Conservation (phyloP, 306 rosid species). For the Begonia masoniana region DNA sequence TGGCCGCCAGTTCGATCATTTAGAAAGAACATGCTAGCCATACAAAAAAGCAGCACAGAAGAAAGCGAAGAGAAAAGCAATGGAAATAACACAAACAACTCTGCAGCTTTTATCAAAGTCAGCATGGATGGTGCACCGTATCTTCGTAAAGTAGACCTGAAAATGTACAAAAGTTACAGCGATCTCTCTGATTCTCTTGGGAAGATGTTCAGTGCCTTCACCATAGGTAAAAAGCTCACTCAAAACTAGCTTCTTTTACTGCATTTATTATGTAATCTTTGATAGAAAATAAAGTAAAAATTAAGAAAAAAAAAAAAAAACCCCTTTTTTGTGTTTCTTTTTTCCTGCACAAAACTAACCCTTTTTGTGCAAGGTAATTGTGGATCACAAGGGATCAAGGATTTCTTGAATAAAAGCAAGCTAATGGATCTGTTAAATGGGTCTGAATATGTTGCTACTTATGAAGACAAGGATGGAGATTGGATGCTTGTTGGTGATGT, state of each 20-base stretch:
- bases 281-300: not conserved
- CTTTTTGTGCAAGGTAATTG: constrained; percentile 22
- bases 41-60: constrained; percentile 30
- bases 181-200: constrained; percentile 69
- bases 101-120: constrained; percentile 58
- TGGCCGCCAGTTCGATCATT: constrained; percentile 89
- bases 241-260: no score
- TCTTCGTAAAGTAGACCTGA: constrained; percentile 81
- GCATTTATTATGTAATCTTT: no score
- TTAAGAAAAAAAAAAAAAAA: no score
- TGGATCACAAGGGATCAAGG: constrained; percentile 54
- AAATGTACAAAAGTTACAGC: constrained; percentile 46
- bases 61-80: constrained; percentile 26
- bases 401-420: constrained; percentile 51
- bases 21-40: constrained; percentile 49
- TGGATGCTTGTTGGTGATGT: constrained; percentile 86
- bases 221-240: constrained; percentile 13
- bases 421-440: constrained; percentile 37
- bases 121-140: constrained; percentile 98
- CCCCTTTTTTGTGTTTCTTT: no score
- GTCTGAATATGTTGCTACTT: constrained; percentile 51
- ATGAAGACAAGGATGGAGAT: constrained; percentile 68
- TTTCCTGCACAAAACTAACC: no score
- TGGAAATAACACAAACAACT: constrained; percentile 4
- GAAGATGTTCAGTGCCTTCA: constrained; percentile 76